These are phyloP conservation scores for Suillus luteus DNA, from an alignment of 768 basidiomycete species.

Conservation along the genomic window DNA sequence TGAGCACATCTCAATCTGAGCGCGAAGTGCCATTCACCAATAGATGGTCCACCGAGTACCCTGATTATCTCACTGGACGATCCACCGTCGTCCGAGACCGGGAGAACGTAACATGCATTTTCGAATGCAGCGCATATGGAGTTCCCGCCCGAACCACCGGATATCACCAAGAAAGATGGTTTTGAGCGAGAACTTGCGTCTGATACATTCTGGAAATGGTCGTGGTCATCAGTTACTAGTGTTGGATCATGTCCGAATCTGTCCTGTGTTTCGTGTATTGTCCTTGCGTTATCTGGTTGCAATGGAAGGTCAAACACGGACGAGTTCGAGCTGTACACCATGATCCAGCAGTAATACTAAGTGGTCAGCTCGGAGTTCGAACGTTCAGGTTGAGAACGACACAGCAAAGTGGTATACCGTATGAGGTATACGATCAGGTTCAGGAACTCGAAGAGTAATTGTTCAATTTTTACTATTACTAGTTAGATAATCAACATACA, in stretches of 20 bases:
- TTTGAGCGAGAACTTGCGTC: constrained; percentile 12
- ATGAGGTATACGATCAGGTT: background rate
- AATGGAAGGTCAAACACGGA: constrained; percentile 76
- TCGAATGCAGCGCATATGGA: constrained; percentile 85
- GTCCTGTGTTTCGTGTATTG: background rate
- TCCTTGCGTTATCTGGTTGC: constrained; percentile 29
- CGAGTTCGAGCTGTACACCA: constrained; percentile 58
- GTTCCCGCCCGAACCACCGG: constrained; percentile 95
- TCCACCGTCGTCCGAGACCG: constrained; percentile 95
- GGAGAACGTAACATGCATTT: constrained; percentile 78
- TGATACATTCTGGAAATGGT: background rate
- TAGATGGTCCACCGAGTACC: constrained; percentile 83
- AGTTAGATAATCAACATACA: background rate
- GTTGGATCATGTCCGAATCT: background rate
- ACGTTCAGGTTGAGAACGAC: background rate
- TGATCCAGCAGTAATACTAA: constrained; percentile 7
- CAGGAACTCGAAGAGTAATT: background rate
- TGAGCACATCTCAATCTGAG: constrained; percentile 16
- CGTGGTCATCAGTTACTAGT: background rate
- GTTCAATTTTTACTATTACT: too few relatives aligned
- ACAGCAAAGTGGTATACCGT: background rate
- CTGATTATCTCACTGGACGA: constrained; percentile 94
- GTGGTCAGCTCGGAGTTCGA: constrained; percentile 7
- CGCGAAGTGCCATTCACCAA: constrained; percentile 49
- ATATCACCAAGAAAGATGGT: constrained; percentile 61